phyloP scores from a whole-genome alignment of 352 stramenopile species.

The Blastocystis sp. region DNA sequence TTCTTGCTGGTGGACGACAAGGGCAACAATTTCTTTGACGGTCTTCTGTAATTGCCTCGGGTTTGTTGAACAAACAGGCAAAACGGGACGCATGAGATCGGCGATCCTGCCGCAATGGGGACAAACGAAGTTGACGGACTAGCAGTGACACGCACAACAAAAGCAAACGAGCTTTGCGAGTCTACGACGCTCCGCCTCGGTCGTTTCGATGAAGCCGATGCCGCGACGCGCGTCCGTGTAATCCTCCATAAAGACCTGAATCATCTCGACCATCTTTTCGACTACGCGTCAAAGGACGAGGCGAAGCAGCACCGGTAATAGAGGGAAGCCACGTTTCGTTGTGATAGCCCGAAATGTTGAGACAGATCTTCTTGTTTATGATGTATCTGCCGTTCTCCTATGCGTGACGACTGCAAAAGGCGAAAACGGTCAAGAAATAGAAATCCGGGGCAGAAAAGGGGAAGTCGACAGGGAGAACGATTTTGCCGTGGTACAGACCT shows the following conservation, averaged over 20 bases:
- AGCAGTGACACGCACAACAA: not conserved
- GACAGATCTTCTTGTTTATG: conserved; percentile 60
- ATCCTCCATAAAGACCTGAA: conserved; percentile 57
- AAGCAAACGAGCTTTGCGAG: not conserved
- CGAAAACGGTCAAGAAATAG: conserved; percentile 48
- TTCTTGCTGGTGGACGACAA: conserved; percentile 89
- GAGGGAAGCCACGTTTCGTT: conserved; percentile 39
- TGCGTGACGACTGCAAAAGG: not conserved
- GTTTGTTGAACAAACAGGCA: not conserved
- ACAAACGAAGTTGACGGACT: conserved; percentile 11
- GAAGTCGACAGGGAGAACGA: conserved; percentile 75
- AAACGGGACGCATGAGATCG: not conserved
- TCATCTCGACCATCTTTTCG: conserved; percentile 64
- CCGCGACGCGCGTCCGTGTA: not conserved
- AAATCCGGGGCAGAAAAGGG: conserved; percentile 60
- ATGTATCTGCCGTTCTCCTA: conserved; percentile 68
- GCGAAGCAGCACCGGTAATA: conserved; percentile 8
- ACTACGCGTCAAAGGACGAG: not conserved
- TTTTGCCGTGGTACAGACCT: conserved; percentile 76
- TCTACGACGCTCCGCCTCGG: not conserved
- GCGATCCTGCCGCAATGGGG: conserved; percentile 17
- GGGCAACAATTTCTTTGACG: conserved; percentile 85
- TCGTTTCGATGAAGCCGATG: conserved; percentile 40
- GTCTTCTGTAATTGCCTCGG: conserved; percentile 47
- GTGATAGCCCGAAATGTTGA: conserved; percentile 70